Conservation (phyloP, 2,329 filamentous ascomycete species). For the Pseudocercospora fijiensis region DNA sequence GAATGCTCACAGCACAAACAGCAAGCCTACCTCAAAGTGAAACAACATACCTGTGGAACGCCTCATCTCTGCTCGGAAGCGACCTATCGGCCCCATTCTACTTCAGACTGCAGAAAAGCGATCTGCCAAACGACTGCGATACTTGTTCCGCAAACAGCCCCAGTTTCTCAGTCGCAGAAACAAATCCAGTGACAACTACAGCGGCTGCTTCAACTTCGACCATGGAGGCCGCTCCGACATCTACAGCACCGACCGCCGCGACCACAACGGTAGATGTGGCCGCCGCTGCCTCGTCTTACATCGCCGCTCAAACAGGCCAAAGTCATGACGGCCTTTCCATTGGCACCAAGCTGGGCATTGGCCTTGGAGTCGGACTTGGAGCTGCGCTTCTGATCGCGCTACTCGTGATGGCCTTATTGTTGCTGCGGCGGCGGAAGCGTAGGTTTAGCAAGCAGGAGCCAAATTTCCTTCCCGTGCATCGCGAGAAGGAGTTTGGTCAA, state of each 20-base stretch:
- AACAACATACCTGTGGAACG: conserved; percentile 15
- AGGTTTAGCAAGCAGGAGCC: conserved; percentile 9
- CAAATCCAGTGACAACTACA: background rate
- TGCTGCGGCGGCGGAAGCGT: conserved; percentile 7
- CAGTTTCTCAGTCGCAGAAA: conserved; percentile 8
- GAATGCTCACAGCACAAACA: background rate
- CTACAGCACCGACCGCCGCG: background rate
- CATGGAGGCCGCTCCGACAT: conserved; percentile 3
- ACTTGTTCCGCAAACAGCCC: conserved; percentile 12
- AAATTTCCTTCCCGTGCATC: background rate
- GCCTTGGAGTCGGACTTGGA: conserved; percentile 15
- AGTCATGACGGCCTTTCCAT: conserved; percentile 1
- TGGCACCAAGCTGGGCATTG: conserved; percentile 11
- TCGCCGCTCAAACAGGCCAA: background rate
- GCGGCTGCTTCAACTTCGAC: conserved; percentile 6
- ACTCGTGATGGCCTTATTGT: conserved; percentile 1
- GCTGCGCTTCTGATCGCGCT: conserved; percentile 10
- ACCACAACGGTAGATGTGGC: conserved; percentile 9
- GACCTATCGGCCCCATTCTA: conserved; percentile 6
- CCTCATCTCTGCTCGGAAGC: conserved; percentile 1
- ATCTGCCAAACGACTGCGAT: conserved; percentile 16
- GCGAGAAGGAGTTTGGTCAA: background rate
- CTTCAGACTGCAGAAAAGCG: conserved; percentile 17
- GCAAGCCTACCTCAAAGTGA: conserved; percentile 10
- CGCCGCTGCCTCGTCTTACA: conserved; percentile 10